Conservation (phyloP, 2,329 filamentous ascomycete species). For the Cryphonectria parasitica region DNA sequence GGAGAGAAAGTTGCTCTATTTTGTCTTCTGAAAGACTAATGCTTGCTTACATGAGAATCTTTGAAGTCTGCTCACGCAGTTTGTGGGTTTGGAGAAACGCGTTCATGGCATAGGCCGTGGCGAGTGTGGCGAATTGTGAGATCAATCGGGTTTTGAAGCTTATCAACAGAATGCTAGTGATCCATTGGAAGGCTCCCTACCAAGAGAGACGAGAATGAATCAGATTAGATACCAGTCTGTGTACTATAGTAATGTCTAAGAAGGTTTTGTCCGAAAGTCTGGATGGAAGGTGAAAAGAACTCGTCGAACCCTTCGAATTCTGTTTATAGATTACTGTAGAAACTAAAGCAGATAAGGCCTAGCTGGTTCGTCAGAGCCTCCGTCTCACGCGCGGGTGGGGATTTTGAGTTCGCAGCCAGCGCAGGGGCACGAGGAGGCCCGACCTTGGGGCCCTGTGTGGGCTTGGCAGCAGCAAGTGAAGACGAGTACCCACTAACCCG, state of each 20-base stretch:
- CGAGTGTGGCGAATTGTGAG: too few species aligned
- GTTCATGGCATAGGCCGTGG: too few species aligned
- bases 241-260: not conserved
- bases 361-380: not conserved
- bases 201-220: not conserved
- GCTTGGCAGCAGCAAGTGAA: not conserved
- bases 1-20: too few species aligned
- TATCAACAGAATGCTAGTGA: not conserved
- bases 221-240: not conserved
- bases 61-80: too few species aligned
- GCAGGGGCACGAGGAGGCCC: slow-evolving; percentile 7
- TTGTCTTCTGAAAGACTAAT: too few species aligned
- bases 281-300: not conserved
- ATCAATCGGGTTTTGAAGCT: not conserved
- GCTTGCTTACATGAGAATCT: too few species aligned
- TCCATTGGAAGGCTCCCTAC: not conserved
- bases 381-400: not conserved
- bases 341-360: not conserved
- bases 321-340: slow-evolving; percentile 6
- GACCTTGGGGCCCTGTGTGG: not conserved
- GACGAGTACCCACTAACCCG: not conserved
- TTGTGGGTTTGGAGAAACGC: too few species aligned
- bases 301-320: not conserved
- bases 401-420: slow-evolving; percentile 15
- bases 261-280: not conserved